Conservation (phyloP, 2,329 filamentous ascomycete genomes). For the Colletotrichum camelliae region DNA sequence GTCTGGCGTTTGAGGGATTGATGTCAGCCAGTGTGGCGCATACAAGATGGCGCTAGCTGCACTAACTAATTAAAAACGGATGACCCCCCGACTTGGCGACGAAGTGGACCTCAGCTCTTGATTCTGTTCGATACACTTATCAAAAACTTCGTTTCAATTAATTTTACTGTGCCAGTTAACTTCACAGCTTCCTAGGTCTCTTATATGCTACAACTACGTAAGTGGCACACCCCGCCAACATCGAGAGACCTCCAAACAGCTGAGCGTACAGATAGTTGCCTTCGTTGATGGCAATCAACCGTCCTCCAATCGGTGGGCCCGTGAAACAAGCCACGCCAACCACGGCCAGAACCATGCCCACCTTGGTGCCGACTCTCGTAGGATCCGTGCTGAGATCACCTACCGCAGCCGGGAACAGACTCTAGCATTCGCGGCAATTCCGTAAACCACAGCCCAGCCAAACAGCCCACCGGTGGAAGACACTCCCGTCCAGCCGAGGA, state of each 20-base stretch:
- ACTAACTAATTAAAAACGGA: background rate
- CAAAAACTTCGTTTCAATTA: background rate
- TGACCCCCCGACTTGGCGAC: background rate
- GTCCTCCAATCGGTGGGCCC: background rate
- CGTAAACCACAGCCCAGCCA: background rate
- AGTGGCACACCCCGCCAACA: background rate
- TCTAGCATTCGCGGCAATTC: background rate
- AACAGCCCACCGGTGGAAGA: background rate
- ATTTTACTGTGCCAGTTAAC: background rate
- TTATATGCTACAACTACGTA: background rate
- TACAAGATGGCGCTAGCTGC: background rate
- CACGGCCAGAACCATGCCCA: background rate
- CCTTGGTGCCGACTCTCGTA: background rate
- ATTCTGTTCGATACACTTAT: background rate
- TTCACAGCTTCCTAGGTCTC: background rate
- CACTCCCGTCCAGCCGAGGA: background rate
- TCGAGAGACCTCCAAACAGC: background rate
- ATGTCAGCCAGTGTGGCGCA: background rate
- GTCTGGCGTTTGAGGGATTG: background rate
- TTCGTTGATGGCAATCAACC: background rate
- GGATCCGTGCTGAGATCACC: background rate
- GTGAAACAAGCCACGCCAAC: background rate
- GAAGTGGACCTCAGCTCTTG: background rate
- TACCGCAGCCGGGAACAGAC: background rate
- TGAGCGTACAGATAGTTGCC: background rate